Evolutionary conservation across 352 stramenopile genomes (phyloP), one percentile per base, ranked within the genome.

Genomic region (Globisporangium alternatum): DNA sequence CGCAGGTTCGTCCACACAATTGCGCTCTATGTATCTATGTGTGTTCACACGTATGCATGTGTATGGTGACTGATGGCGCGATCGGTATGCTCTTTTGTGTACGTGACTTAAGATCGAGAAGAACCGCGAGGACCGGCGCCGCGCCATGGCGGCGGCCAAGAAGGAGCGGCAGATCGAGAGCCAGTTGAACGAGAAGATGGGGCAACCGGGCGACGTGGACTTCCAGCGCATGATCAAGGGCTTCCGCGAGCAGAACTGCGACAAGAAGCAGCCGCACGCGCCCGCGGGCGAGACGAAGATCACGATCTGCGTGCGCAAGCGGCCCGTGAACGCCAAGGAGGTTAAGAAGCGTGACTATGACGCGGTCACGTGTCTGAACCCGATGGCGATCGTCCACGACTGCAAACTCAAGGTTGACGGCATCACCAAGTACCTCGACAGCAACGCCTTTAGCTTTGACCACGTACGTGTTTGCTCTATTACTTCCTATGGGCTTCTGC

Each of bases 371-470:
- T 98, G 89, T 51, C 77, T 97, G 41, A 98, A 99, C 73, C 96
- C 96, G 9, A 91, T 91, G 66, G 83, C 86, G 33, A 92, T 95
- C 61, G 96, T 99, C 37, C 97, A 99, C 78, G 93, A 98, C 65
- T 98, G 96, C 67, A 99, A 99, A 74, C 79, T 99, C 45, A 96
- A 97, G 63, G 97, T 99, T 15, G 97, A 99, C 73, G 97, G 97
- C 31, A 99, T 99, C 64, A 98, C 91, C 52, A 99, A 99, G 77
- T 99, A 98, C 70, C 79, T 99, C 15, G 96, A 99, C 73, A 98
- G 97, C 73, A 98, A 97, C 39, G 86, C 91, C 0, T 99, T 99
- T 75, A 81, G 86, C 49, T 95, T 93, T 66, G 86, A 95, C 25
- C 85, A 93, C 57, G 79, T 88, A 68, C 62, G 73, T 47, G 0